Evolutionary conservation across 139 green algal species (phyloP).

Genomic region (Microglena sp.): DNA sequence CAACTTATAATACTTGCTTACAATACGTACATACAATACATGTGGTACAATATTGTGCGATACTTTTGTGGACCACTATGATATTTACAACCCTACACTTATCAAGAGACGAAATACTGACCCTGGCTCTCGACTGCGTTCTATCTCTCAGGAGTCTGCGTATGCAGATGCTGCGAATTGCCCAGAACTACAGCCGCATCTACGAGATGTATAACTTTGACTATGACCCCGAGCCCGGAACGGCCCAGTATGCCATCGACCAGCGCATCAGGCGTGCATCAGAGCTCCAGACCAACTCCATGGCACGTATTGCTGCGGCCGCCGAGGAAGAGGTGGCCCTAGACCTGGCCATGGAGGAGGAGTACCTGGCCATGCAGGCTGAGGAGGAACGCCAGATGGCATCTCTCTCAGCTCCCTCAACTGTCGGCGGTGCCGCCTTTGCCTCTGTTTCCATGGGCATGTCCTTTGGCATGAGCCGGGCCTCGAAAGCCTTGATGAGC

Average conservation of each 20-base stretch:
- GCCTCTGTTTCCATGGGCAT: constrained; percentile 15
- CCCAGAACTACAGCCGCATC: constrained; percentile 35
- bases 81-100: no score
- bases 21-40: no score
- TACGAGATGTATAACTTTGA: constrained; percentile 72
- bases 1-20: no score
- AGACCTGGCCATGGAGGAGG: constrained; percentile 10
- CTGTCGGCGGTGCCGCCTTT: background rate
- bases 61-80: no score
- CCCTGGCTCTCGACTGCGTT: no score
- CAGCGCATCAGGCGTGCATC: constrained; percentile 35
- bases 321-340: constrained; percentile 15
- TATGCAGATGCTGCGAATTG: constrained; percentile 43
- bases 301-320: constrained; percentile 33
- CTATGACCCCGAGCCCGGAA: constrained; percentile 52
- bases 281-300: constrained; percentile 37
- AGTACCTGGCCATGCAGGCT: background rate
- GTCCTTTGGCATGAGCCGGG: constrained; percentile 16
- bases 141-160: constrained; percentile 29
- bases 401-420: background rate
- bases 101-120: no score
- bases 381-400: background rate
- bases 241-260: constrained; percentile 46
- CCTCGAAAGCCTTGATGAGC: constrained; percentile 9
- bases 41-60: no score